Percentiles rank a stretch among this genome's conserved stretches.
These are phyloP conservation scores for Mucor lusitanicus DNA, from an alignment of 371 early-diverging fungal species.

Conservation along the genomic window DNA sequence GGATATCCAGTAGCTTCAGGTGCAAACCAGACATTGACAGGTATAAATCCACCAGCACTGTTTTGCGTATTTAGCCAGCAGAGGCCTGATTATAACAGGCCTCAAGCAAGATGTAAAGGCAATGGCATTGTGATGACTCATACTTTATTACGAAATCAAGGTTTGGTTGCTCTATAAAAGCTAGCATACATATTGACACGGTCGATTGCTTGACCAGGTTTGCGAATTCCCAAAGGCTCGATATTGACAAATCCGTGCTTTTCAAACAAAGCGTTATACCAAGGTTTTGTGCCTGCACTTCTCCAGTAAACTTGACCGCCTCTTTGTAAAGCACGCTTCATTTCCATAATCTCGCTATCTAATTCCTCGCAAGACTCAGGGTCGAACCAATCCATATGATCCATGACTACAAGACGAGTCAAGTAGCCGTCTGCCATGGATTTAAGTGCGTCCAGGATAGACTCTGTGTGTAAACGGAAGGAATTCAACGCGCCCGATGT, in stretches of 20 bases:
- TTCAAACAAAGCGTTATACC: slow-evolving; percentile 79
- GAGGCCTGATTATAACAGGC: no score
- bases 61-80: no score
- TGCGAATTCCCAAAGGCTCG: slow-evolving; percentile 65
- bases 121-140: no score
- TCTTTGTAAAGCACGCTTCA: slow-evolving; percentile 58
- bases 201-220: slow-evolving; percentile 70
- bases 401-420: slow-evolving; percentile 82
- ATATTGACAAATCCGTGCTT: slow-evolving; percentile 67
- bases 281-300: slow-evolving; percentile 77
- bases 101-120: no score
- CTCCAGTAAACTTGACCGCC: slow-evolving; percentile 83
- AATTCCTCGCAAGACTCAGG: slow-evolving; percentile 53
- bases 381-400: slow-evolving; percentile 89
- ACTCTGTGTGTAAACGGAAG: slow-evolving; percentile 79
- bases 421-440: slow-evolving; percentile 64
- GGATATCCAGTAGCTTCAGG: no score
- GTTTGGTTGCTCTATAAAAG: slow-evolving; percentile 53
- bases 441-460: slow-evolving; percentile 68
- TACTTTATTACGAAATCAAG: neutral
- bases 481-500: slow-evolving; percentile 55
- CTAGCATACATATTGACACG: slow-evolving; percentile 89
- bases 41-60: no score
- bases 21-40: no score
- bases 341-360: slow-evolving; percentile 67